Base-by-base conservation (phyloP, 768 basidiomycete genomes). In the Boletus pseudo-olivaceus region DNA sequence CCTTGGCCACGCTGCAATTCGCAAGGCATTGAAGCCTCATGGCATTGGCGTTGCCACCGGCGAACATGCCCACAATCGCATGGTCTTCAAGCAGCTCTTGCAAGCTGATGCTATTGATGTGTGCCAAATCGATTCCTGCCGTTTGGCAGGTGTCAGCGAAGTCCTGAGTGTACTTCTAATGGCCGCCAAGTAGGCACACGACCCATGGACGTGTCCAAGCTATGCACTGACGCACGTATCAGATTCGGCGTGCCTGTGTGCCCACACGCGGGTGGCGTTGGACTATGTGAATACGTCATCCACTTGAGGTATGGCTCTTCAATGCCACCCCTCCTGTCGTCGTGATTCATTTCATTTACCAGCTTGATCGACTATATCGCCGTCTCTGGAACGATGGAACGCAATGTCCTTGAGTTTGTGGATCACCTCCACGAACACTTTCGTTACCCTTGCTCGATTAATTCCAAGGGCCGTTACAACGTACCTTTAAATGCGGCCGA, bases 381-480 rank as follows among this genome's bases (percentile, higher is more conserved):
- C 56, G 77, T 98, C 51, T 95, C 93, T 1, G 95, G 93, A 2
- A 81, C 85, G 19, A 95, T 95, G 86, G 93, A 96, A 62, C 83
- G 90, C 47, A 97, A 98, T 67, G 95, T 97, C 5, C 84, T 98
- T 38, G 94, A 93, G 71, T 91, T 83, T 59, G 88, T 86, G 32
- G 87, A 93, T 67, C 95, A 97, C 69, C 77, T 98, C 37, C 95
- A 98, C 72, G 93, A 98, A 64, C 90, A 97, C 67, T 98, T 97
- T 73, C 74, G 87, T 40, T 84, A 84, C 56, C 93, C 93, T 2
- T 91, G 90, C 63, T 88, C 90, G 17, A 92, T 98, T 75, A 97
- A 95, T 72, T 57, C 72, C 2, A 79, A 79, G 15, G 95, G 94
- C 38, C 78, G 92, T 38, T 98, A 97, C 72, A 94, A 93, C 62